Percentiles rank a stretch among this genome's conserved stretches.
Conservation (phyloP, 2,329 filamentous ascomycete species). For the Diaporthe destruens region DNA sequence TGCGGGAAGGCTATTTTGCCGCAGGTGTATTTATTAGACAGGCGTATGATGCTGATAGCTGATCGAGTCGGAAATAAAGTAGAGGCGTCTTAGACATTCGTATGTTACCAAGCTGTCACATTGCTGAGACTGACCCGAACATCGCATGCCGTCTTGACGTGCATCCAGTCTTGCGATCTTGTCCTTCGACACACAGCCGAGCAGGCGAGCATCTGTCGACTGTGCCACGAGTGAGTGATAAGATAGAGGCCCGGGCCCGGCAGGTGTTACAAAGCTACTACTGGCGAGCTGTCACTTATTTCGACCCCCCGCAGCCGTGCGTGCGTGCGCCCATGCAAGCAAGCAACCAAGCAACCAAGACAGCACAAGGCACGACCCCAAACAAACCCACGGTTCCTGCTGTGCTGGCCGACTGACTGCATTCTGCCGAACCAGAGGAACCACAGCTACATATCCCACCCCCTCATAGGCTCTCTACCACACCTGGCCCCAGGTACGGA, state of each 20-base stretch:
- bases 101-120: constrained; percentile 24
- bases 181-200: neutral
- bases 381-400: neutral
- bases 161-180: neutral
- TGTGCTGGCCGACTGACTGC: constrained; percentile 14
- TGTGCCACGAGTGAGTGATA: constrained; percentile 27
- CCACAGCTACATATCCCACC: neutral
- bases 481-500: neutral
- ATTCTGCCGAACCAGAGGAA: constrained; percentile 24
- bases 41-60: constrained; percentile 20
- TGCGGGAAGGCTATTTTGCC: constrained; percentile 11
- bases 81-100: constrained; percentile 29
- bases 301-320: neutral
- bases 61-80: constrained; percentile 23
- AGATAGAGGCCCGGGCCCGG: too few species aligned
- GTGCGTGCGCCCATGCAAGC: neutral
- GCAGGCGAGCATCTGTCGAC: neutral
- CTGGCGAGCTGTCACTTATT: neutral
- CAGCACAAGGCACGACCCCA: neutral
- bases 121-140: neutral
- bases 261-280: constrained; percentile 11
- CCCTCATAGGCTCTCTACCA: too few species aligned
- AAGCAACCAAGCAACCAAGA: neutral
- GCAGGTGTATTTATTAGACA: constrained; percentile 31
- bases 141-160: neutral